Base-by-base conservation (phyloP, 176 grass and related monocot species). In the Calamus simplicifolius region DNA sequence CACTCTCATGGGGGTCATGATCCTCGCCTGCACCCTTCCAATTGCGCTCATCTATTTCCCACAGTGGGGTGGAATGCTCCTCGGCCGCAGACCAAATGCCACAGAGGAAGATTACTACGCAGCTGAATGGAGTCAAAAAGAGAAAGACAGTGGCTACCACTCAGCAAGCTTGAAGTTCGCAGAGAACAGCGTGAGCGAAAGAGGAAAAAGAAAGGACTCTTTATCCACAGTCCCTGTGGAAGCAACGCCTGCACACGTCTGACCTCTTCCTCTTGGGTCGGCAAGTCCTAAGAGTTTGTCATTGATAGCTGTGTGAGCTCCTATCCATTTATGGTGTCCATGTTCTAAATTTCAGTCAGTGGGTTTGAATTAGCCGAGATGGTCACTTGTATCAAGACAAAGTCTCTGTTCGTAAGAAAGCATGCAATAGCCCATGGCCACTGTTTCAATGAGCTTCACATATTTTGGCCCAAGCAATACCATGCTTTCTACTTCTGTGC, bases 1-100 rank as follows among this genome's bases (percentile, higher is more conserved):
- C 72, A 73, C 62, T 55, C 86, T 84, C 83, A 96, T 96, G 86
- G 91, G 91, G 17, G 23, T 90, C 59, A 96, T 96, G 91, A 96
- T 87, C 64, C 76, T 96, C 59, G 76, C 73, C 1, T 96, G 91
- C 77, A 85, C 86, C 54, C 83, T 90, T 43, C 86, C 80, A 7
- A 21, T 85, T 69, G 15, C 21, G 16, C 61, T 90, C 69, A 85
- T 95, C 63, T 57, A 79, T 70, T 95, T 95, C 82, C 91, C 91
- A 17, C 80, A 84, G 59, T 95, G 91, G 91, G 91, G 86, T 0
- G 86, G 86, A 50, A 80, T 87, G 19, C 66, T 90, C 23, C 0
- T 3, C 0, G 77, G 74, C 6, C 83, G 86, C 38, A 53, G 5
- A 0, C 6, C 65, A 0, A 81, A 81, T 12, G 69, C 43, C 0